Percentiles rank a stretch among this genome's conserved stretches.
Conservation (phyloP, 768 basidiomycete genomes). For the Suillus hirtellus region DNA sequence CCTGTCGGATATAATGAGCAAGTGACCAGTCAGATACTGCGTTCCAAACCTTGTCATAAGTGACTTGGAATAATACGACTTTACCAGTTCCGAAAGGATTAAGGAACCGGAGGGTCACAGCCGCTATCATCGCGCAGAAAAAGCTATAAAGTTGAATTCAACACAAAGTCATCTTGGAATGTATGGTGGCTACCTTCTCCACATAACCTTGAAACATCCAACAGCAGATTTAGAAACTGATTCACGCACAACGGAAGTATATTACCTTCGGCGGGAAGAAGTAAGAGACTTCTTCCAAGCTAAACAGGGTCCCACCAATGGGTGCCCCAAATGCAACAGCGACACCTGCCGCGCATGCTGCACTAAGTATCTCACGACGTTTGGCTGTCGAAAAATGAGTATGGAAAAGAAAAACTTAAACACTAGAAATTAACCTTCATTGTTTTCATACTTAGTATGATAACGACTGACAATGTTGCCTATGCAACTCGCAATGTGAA, state of each 20-base stretch:
- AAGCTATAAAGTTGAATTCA: constrained; percentile 63
- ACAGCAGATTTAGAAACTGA: background rate
- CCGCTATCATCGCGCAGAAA: constrained; percentile 97
- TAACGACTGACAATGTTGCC: constrained; percentile 92
- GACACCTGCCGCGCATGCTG: constrained; percentile 96
- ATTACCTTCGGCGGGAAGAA: constrained; percentile 92
- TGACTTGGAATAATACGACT: constrained; percentile 88
- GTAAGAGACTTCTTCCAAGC: constrained; percentile 93
- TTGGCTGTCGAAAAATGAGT: constrained; percentile 55
- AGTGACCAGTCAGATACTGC: background rate
- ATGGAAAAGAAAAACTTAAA: background rate
- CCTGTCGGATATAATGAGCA: constrained; percentile 42
- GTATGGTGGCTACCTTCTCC: constrained; percentile 69
- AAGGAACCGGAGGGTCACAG: constrained; percentile 87
- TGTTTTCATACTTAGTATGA: constrained; percentile 88
- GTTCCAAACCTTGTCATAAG: constrained; percentile 70
- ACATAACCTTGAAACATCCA: constrained; percentile 67
- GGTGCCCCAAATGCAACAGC: constrained; percentile 98
- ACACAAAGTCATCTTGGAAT: constrained; percentile 8
- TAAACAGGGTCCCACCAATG: constrained; percentile 90
- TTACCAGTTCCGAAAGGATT: constrained; percentile 97
- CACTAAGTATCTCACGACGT: constrained; percentile 90
- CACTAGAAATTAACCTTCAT: constrained; percentile 66
- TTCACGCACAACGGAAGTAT: constrained; percentile 5
- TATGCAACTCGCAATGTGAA: constrained; percentile 90